Percentiles rank a stretch among this genome's conserved stretches.
Evolutionary conservation across 2,329 filamentous ascomycete genomes (phyloP).

Genomic region (Paraphaeosphaeria minitans): DNA sequence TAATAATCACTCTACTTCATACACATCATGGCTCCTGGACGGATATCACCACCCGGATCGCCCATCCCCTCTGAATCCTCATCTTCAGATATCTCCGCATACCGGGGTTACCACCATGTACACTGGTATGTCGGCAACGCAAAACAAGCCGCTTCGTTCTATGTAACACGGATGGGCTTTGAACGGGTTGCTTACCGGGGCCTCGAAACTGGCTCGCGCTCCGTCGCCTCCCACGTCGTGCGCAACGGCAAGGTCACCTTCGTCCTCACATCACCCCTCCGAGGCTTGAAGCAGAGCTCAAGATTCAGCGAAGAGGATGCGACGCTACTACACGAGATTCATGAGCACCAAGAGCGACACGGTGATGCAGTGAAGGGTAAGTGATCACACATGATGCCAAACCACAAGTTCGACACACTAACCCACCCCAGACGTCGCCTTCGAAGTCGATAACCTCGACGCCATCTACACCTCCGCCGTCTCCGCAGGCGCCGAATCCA

Average conservation of each 20-base stretch:
- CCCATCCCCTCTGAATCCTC: constrained; percentile 28
- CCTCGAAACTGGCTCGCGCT: constrained; percentile 83
- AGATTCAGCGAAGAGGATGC: constrained; percentile 61
- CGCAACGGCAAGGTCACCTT: constrained; percentile 78
- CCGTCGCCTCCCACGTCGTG: constrained; percentile 82
- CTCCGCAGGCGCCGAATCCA: constrained; percentile 63
- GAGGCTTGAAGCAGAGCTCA: constrained; percentile 49
- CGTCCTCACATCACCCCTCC: constrained; percentile 81
- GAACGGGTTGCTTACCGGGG: constrained; percentile 80
- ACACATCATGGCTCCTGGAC: constrained; percentile 38
- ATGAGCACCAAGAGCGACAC: constrained; percentile 82
- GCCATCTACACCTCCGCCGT: constrained; percentile 79
- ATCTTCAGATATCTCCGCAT: constrained; percentile 53
- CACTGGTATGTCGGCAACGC: constrained; percentile 98
- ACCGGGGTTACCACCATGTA: constrained; percentile 88
- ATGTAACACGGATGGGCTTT: constrained; percentile 87
- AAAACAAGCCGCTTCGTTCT: constrained; percentile 91
- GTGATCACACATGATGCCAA: background rate
- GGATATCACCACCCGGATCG: constrained; percentile 52
- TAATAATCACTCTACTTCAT: background rate
- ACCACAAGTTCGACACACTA: constrained; percentile 7
- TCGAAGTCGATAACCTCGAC: constrained; percentile 88
- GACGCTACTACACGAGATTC: constrained; percentile 72
- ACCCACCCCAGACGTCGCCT: constrained; percentile 71
- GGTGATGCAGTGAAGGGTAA: constrained; percentile 83